Base-by-base conservation (phyloP, 257 asterid species). In the Solanum arcanum region DNA sequence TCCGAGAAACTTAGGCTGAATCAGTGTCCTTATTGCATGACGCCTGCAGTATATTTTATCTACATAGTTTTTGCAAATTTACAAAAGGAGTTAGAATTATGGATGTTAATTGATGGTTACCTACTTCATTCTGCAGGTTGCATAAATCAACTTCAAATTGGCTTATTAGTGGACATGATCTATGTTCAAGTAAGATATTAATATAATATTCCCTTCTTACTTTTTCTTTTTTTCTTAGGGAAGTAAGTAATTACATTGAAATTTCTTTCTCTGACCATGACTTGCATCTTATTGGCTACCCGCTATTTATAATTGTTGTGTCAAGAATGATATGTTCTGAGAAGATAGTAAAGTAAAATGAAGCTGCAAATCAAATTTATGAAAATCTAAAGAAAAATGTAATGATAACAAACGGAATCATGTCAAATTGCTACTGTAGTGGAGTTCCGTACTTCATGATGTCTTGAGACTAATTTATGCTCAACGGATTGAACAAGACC, bases 101-200 rank as follows among this genome's bases (percentile, higher is more conserved):
- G 18, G 69, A 23, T 83, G 85, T 75, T 39, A 64, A 72, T 82
- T 83, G 83, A 91, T 69, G 69, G 49, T 87, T 81, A 64, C 66
- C 23, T 18, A 39, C 70, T 47, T 46, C 41, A 14, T 49, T 88
- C 59, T 90, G 92, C 97, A 92, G 97, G 93, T 86, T 83, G 47
- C 39, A 84, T 46, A 44, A 60, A 73, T 89, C 84, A 83, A 87
- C 77, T 84, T 88, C 88, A 83, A 23, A 60, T 82, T 83, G 90
- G 92, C 87, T 83, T 87, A 72, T 86, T 39, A 12, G 89, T 89
- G 86, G 92, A 85, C 91, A 88, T 92, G 94, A 94, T 92, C 95
- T 92, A 93, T 95, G 97, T 93, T 94, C 97, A 91, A 94, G 98
- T 95, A 95, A 93, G 97, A 88, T 86, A 33, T 3, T 31, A 49